These are phyloP conservation scores for Phlyctochytrium bullatum DNA, from an alignment of 192 early-diverging fungal genomes.

Conservation along the genomic window DNA sequence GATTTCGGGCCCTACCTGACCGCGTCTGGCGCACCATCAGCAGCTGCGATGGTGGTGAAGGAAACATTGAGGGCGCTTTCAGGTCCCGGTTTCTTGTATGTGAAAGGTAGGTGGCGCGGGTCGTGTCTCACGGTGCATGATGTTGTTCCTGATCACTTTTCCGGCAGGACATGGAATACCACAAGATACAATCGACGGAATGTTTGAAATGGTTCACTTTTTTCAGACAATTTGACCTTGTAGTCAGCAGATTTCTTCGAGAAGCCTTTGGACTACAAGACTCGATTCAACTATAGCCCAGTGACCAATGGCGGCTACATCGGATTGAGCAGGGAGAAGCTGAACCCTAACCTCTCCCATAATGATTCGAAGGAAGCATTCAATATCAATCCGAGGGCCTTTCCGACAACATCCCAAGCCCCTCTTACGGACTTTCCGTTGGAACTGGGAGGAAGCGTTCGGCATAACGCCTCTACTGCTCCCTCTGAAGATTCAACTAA, in stretches of 20 bases:
- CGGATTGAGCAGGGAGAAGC: slow-evolving; percentile 53
- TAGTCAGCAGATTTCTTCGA: slow-evolving; percentile 56
- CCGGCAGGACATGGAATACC: slow-evolving; percentile 61
- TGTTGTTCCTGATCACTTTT: slow-evolving; percentile 52
- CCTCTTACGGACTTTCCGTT: no score
- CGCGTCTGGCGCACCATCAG: slow-evolving; percentile 30
- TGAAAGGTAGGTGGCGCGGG: slow-evolving; percentile 30
- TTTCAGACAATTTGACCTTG: background rate
- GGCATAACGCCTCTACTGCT: background rate
- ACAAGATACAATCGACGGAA: slow-evolving; percentile 40
- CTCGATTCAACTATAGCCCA: slow-evolving; percentile 33
- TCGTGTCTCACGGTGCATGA: background rate
- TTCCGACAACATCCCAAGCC: slow-evolving; percentile 29
- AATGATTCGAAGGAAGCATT: slow-evolving; percentile 68
- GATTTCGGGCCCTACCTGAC: no score
- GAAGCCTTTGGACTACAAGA: slow-evolving; percentile 44
- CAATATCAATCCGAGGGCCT: slow-evolving; percentile 45
- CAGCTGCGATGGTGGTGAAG: background rate
- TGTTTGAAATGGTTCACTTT: slow-evolving; percentile 46
- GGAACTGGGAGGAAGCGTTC: no score
- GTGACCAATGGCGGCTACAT: slow-evolving; percentile 52
- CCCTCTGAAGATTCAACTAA: background rate
- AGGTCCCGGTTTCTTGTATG: slow-evolving; percentile 61
- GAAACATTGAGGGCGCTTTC: slow-evolving; percentile 45
- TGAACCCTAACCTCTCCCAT: slow-evolving; percentile 36